These are phyloP conservation scores for Lasiosphaeria hispida DNA, from an alignment of 495 filamentous ascomycete genomes.

Conservation along the genomic window DNA sequence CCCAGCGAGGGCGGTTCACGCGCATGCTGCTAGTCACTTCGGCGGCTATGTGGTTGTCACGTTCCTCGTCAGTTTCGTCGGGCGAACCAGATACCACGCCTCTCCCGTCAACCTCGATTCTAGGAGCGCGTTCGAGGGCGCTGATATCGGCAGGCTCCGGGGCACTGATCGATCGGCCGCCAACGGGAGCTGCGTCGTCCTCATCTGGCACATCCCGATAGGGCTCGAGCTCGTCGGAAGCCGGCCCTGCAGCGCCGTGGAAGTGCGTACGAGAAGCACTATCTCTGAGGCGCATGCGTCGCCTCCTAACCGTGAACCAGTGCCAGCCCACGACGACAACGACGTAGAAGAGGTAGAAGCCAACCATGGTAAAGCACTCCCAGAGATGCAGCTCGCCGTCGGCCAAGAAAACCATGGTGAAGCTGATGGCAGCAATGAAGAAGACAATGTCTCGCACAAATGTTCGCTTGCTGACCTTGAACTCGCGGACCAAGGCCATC, in stretches of 20 bases:
- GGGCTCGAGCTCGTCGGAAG: conserved; percentile 62
- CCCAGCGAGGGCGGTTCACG: conserved; percentile 66
- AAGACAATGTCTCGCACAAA: conserved; percentile 93
- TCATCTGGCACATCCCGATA: conserved; percentile 58
- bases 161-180: conserved; percentile 46
- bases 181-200: conserved; percentile 58
- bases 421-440: conserved; percentile 83
- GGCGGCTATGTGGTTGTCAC: conserved; percentile 67
- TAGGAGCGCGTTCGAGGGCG: conserved; percentile 62
- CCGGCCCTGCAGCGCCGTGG: conserved; percentile 50
- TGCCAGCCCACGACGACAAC: conserved; percentile 87
- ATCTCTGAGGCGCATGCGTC: conserved; percentile 59
- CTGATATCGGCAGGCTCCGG: conserved; percentile 62
- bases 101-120: conserved; percentile 46
- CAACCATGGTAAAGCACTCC: conserved; percentile 90
- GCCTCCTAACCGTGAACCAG: conserved; percentile 67
- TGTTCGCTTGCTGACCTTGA: conserved; percentile 81
- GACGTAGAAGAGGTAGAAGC: conserved; percentile 90
- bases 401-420: conserved; percentile 82
- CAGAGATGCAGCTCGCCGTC: conserved; percentile 82
- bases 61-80: conserved; percentile 71
- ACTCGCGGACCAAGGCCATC: conserved; percentile 93
- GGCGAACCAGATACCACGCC: conserved; percentile 56
- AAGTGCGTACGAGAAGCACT: conserved; percentile 72
- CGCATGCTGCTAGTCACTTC: conserved; percentile 94